Base-by-base conservation (phyloP, 2,329 filamentous ascomycete genomes). In the Zopfia rhizophila region DNA sequence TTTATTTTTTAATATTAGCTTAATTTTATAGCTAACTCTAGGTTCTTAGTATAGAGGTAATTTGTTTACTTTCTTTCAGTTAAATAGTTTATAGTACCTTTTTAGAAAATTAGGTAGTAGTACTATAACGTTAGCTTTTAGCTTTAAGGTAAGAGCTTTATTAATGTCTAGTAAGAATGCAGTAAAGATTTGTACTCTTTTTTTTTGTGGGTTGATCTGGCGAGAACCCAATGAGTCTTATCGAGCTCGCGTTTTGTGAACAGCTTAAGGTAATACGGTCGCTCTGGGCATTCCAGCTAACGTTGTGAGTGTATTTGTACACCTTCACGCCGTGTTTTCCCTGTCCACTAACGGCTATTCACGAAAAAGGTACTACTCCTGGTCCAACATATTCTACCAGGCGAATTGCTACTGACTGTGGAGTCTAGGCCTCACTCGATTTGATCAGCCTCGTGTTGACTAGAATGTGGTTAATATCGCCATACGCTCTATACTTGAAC, bases 281-380 rank as follows among this genome's bases (percentile, higher is more conserved):
- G 23, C 21, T 30, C 17, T 50, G 41, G 21, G n/a, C 17, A 31
- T 45, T 55, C 56, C 56, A 61, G 28, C 45, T 38, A 21, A 33
- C 35, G 11, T 21, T 38, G 24, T 43, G 47, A 7, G 44, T 42
- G 31, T 48, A 59, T 13, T 31, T 41, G 38, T 45, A 62, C 7
- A 62, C 17, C 31, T 55, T 62, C 17, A 60, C 53, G 5, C 53
- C 56, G n/a, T 51, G 56, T 12, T 46, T 22, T 13, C 59, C 55
- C 38, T 59, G 48, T 11, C 59, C 57, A 2, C 59, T 57, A 4
- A 62, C 53, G 3, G 51, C 55, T 21, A 62, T 45, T 24, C 45
- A 56, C 7, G 55, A 55, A 13, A 27, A 39, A 14, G 51, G 42
- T 8, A 27, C 49, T 17, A 25, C 27, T 12, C 21, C 25, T 5